These are phyloP conservation scores for Prototheca wickerhamii DNA, from an alignment of 163 green algal genomes.

Conservation along the genomic window DNA sequence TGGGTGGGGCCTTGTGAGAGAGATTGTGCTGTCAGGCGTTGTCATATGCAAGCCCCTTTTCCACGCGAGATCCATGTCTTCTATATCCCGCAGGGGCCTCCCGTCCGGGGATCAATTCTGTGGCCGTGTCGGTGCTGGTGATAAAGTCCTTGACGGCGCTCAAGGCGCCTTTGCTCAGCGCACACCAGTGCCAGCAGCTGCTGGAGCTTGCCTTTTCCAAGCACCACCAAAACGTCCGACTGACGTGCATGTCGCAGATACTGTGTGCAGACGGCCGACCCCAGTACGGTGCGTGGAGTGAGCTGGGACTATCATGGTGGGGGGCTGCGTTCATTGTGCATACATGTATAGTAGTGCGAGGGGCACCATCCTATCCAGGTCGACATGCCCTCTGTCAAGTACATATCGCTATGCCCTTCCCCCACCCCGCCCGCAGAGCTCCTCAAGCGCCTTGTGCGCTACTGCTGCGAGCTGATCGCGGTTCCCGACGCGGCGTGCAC, in stretches of 20 bases:
- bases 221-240: background rate
- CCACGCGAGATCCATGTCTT: background rate
- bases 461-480: background rate
- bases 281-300: too few species aligned
- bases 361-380: background rate
- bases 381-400: background rate
- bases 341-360: background rate
- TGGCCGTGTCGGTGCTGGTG: slow-evolving; percentile 18
- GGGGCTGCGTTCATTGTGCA: background rate
- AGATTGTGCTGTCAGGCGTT: background rate
- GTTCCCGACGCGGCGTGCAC: slow-evolving; percentile 8
- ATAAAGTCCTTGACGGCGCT: slow-evolving; percentile 16
- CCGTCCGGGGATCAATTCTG: slow-evolving; percentile 8
- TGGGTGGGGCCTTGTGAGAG: background rate
- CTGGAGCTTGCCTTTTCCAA: background rate
- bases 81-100: background rate
- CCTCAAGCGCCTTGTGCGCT: slow-evolving; percentile 15
- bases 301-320: slow-evolving; percentile 4
- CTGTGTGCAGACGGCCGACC: background rate
- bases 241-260: background rate
- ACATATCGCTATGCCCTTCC: background rate
- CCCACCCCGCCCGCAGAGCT: slow-evolving; percentile 1
- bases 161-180: slow-evolving; percentile 2
- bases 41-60: background rate
- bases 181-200: background rate